Evolutionary conservation across 768 basidiomycete species (phyloP), one percentile per base, ranked within the genome.

Genomic region (Russula emetica): DNA sequence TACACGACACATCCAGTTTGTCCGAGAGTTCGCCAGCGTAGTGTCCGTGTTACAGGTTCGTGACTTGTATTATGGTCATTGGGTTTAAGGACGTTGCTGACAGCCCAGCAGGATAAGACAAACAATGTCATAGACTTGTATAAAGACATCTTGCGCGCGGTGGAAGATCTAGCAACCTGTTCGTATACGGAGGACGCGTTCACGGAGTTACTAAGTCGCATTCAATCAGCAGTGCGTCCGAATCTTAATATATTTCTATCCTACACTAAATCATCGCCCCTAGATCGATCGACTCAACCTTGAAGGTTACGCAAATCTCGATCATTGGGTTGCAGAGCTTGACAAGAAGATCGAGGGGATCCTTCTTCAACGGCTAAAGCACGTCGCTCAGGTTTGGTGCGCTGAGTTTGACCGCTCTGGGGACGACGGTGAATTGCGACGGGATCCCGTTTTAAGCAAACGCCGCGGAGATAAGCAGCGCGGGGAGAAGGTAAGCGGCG

Each of bases 241-340:
- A 26, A 44, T 47, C 8, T 57, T 44, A 32, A n/a, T 30, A 28
- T 20, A 20, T 47, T 32, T 47, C 54, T 53, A 2, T 51, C 26
- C 45, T 8, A 34, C 22, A 18, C 55, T 69, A 57, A 53, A 32
- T n/a, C 34, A 28, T 26, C 47, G 2, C 52, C 18, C 24, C 4
- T 67, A 94, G 88, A 93, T 98, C 66, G 97, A 98, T 75, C 84
- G 88, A 40, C 81, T 99, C 64, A 98, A 98, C 72, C 76, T 99
- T 66, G 96, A 98, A 72, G 96, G 97, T 18, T 99, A 96, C 69
- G 83, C 85, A 24, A 86, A 86, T 64, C 78, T 86, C 32, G 85
- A 85, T 47, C 74, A 79, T 47, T 86, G 85, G 85, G 82, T 84
- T 1, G 74, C 77, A 1, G 76, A 79, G 47, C 74, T 83, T 2